Percentiles rank a stretch among this genome's conserved stretches.
phyloP scores from a whole-genome alignment of 192 early-diverging fungal genomes.

The Backusella luteola region DNA sequence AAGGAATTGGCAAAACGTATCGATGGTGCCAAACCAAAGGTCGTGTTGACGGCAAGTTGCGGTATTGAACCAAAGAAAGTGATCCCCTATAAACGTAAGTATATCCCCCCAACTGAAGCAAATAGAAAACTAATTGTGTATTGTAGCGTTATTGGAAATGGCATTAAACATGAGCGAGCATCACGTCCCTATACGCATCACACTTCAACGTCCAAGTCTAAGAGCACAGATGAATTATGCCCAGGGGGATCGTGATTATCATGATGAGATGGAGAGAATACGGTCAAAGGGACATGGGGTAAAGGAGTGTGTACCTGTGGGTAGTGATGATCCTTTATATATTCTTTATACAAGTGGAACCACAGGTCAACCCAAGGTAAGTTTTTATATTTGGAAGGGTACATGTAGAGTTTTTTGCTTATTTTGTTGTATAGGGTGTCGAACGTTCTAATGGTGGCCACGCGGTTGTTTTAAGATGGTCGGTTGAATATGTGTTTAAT shows the following conservation, averaged over 20 bases:
- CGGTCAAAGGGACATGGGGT: conserved; percentile 33
- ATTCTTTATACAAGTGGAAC: conserved; percentile 79
- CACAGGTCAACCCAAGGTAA: conserved; percentile 79
- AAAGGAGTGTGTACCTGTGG: conserved; percentile 56
- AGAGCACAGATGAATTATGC: conserved; percentile 46
- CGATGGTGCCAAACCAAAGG: conserved; percentile 70
- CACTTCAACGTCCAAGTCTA: conserved; percentile 65
- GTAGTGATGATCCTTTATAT: conserved; percentile 73
- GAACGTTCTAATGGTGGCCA: conserved; percentile 64
- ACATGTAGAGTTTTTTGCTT: not conserved
- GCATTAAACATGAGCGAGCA: conserved; percentile 58
- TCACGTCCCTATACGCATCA: conserved; percentile 48
- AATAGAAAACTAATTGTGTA: no score
- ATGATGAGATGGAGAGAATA: conserved; percentile 47
- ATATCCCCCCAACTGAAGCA: no score
- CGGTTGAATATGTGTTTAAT: conserved; percentile 72
- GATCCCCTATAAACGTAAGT: conserved; percentile 68
- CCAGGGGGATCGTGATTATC: conserved; percentile 58
- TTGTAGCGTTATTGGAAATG: conserved; percentile 62
- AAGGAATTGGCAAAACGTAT: conserved; percentile 82
- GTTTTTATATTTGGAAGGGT: no score
- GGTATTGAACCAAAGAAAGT: conserved; percentile 77
- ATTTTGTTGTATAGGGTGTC: conserved; percentile 37
- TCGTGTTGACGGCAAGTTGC: conserved; percentile 74
- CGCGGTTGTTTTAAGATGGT: conserved; percentile 66